Base-by-base conservation (phyloP, 2,329 filamentous ascomycete genomes). In the Talaromyces verruculosus region DNA sequence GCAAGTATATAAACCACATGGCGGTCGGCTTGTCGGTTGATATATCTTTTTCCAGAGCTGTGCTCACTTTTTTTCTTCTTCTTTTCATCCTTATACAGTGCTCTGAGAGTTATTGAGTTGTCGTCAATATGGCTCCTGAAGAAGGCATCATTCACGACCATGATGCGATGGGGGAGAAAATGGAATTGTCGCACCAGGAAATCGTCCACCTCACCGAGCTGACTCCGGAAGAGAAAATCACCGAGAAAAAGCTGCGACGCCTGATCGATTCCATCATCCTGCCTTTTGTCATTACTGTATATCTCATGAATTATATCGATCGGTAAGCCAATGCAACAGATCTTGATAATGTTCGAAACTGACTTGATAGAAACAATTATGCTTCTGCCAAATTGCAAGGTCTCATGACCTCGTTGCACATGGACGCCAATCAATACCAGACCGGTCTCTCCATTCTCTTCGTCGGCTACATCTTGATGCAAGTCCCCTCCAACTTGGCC, bases 401-500 rank as follows among this genome's bases (percentile, higher is more conserved):
- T 35, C 76, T 82, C 5, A 73, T 74, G 62, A 67, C 73, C 13
- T 79, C 81, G 64, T 72, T 81, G 5, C 63, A 70, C 0, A 71
- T 82, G 33, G 71, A 69, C 3, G 73, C 70, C 15, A 68, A 74
- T 6, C 69, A 81, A 57, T 81, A 80, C 61, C 75, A 81, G 65
- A 79, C 77, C 5, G 79, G 78, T 30, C 71, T 82, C 10, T 79
- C 78, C 0, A 75, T 82, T 53, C 72, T 82, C 2, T 82, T 82
- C 64, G 79, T 81, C 39, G 78, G 71, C 30, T 82, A 82, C 57
- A 81, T 82, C 63, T 71, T 80, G 33, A 79, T 79, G 77, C 78
- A 80, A 66, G 80, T 82, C 5, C 83, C 83, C 0, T 83, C 79
- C 63, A 84, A 82, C 67, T 68, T 81, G 49, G 67, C 82, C 8